phyloP scores from a whole-genome alignment of 2,329 filamentous ascomycete species.

The Ceratocystis huliohia region DNA sequence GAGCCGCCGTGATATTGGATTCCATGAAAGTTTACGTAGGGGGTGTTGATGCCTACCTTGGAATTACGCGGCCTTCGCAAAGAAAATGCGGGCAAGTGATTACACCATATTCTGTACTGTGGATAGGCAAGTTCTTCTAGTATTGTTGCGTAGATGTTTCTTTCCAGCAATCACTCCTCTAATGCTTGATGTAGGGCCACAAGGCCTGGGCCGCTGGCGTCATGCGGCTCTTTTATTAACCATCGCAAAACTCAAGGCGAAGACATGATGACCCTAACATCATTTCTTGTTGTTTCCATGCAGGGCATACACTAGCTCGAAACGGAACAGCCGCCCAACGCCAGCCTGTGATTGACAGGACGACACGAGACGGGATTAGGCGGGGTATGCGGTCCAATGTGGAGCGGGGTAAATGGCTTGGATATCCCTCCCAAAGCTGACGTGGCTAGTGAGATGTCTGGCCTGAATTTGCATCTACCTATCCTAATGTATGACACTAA shows the following conservation, averaged over 20 bases:
- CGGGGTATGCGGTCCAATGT: background rate
- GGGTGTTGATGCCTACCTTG: too few species aligned
- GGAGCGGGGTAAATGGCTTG: background rate
- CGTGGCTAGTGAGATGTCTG: background rate
- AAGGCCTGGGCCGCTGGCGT: too few species aligned
- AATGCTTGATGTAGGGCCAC: too few species aligned
- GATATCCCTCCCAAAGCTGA: background rate
- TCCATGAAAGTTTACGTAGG: too few species aligned
- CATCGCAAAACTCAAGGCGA: background rate
- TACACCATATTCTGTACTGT: too few species aligned
- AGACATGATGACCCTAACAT: background rate
- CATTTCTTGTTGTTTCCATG: background rate
- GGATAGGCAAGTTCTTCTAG: too few species aligned
- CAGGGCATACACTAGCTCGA: background rate
- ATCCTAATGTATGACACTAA: background rate
- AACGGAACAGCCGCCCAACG: background rate
- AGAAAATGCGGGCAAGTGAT: too few species aligned
- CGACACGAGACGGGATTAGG: background rate
- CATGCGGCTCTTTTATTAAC: background rate
- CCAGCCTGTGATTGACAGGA: background rate
- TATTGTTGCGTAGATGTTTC: too few species aligned
- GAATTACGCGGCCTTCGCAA: too few species aligned
- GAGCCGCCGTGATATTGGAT: too few species aligned
- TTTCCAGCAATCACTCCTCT: too few species aligned
- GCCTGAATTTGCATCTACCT: background rate